Evolutionary conservation across 2,329 filamentous ascomycete species (phyloP).

Genomic region (Beauveria rudraprayagi): DNA sequence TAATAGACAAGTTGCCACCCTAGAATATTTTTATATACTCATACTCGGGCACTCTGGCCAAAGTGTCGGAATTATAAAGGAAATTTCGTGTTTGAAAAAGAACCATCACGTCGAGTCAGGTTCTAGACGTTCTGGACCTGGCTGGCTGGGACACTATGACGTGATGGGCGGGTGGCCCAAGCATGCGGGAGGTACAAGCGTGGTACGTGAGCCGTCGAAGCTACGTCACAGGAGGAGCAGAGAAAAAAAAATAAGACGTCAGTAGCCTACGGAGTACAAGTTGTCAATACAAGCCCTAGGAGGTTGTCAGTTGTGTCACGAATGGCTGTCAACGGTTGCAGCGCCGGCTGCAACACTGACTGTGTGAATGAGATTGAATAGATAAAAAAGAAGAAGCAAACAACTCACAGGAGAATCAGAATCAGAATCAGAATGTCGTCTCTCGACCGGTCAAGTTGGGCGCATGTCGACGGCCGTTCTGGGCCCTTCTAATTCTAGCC

Average conservation of each 20-base stretch:
- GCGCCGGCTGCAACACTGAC: too few relatives aligned
- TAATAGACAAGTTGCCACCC: too few relatives aligned
- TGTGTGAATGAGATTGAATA: neutral
- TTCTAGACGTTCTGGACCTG: constrained; percentile 8
- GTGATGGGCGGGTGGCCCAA: neutral
- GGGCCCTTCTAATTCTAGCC: constrained; percentile 8
- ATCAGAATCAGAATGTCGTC: neutral
- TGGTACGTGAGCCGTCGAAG: neutral
- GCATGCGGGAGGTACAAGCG: neutral
- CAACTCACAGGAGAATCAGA: neutral
- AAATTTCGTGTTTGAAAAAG: neutral
- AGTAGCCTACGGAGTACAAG: too few relatives aligned
- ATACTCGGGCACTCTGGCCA: neutral
- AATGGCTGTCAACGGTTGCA: too few relatives aligned
- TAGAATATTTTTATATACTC: too few relatives aligned
- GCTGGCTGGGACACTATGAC: constrained; percentile 3
- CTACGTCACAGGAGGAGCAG: neutral
- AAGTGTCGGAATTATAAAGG: neutral
- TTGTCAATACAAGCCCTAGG: too few relatives aligned
- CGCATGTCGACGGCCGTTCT: constrained; percentile 4
- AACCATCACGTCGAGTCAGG: neutral
- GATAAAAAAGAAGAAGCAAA: neutral
- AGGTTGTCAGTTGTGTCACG: too few relatives aligned
- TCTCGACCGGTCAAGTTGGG: neutral
- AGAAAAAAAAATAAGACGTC: too few relatives aligned